Conservation (phyloP, 2,329 filamentous ascomycete species). For the Fusarium mangiferae region DNA sequence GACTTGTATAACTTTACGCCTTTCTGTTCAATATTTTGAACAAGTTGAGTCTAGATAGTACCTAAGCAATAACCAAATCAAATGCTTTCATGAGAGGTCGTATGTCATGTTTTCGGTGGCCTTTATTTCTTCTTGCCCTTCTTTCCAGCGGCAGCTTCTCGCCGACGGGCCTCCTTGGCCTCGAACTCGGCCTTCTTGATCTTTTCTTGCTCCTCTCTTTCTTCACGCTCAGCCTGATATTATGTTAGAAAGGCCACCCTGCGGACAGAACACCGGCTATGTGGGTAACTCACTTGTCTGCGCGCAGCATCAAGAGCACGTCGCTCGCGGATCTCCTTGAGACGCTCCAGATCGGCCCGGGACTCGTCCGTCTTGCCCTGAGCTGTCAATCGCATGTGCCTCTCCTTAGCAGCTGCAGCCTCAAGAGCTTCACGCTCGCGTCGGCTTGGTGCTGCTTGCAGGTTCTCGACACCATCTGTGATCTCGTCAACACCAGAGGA, state of each 20-base stretch:
- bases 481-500: conserved; percentile 59
- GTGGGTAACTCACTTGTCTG: conserved; percentile 70
- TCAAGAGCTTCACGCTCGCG: conserved; percentile 79
- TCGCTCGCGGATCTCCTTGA: conserved; percentile 85
- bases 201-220: conserved; percentile 63
- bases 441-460: conserved; percentile 58
- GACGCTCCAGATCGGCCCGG: conserved; percentile 84
- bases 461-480: conserved; percentile 65
- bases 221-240: conserved; percentile 66
- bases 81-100: conserved; percentile 1
- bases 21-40: neutral
- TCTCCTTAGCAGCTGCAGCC: conserved; percentile 87
- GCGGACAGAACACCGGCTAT: too few species aligned
- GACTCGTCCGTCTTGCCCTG: conserved; percentile 98
- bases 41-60: neutral
- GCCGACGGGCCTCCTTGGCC: conserved; percentile 63
- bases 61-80: neutral
- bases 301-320: conserved; percentile 84
- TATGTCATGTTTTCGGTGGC: neutral
- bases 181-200: conserved; percentile 62
- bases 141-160: conserved; percentile 60
- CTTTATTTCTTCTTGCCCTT: conserved; percentile 61
- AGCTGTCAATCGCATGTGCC: conserved; percentile 90
- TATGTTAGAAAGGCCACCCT: conserved; percentile 33
- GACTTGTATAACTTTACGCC: neutral